Conservation (phyloP, 106 monocot genomes). For the Allium fistulosum region DNA sequence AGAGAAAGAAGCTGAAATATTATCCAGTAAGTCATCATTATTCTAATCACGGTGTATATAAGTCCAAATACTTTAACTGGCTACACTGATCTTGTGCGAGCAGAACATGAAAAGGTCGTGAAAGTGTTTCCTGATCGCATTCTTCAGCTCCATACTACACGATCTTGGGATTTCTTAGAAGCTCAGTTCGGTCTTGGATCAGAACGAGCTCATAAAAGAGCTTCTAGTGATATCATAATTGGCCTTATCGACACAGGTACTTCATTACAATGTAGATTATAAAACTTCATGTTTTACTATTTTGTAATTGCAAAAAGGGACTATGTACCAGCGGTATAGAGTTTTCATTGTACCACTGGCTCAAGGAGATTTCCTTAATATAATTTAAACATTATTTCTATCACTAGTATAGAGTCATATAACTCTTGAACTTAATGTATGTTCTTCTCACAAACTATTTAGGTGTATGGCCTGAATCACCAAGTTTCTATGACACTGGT, state of each 20-base stretch:
- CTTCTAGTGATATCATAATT: slow-evolving; percentile 64
- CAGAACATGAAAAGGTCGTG: slow-evolving; percentile 64
- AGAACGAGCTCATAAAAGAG: slow-evolving; percentile 17
- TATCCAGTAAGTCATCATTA: slow-evolving; percentile 46
- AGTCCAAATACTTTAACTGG: background rate
- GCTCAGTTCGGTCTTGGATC: slow-evolving; percentile 52
- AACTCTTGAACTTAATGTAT: too few relatives aligned
- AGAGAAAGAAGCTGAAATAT: slow-evolving; percentile 50
- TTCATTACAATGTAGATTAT: background rate
- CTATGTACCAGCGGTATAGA: too few relatives aligned
- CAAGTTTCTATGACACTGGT: slow-evolving; percentile 79
- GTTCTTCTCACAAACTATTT: background rate
- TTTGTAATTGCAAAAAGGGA: too few relatives aligned
- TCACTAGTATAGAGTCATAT: too few relatives aligned
- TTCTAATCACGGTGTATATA: too few relatives aligned
- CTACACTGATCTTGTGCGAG: background rate
- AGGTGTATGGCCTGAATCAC: slow-evolving; percentile 96
- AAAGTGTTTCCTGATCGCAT: slow-evolving; percentile 64
- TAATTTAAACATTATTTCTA: too few relatives aligned
- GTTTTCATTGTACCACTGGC: too few relatives aligned
- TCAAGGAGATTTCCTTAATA: too few relatives aligned
- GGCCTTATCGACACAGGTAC: slow-evolving; percentile 85
- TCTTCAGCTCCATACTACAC: slow-evolving; percentile 88
- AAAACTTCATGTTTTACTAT: too few relatives aligned
- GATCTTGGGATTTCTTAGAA: slow-evolving; percentile 89